Evolutionary conservation across 805 yeast species (phyloP), one percentile per base, ranked within the genome.

Genomic region (Candida railenensis): DNA sequence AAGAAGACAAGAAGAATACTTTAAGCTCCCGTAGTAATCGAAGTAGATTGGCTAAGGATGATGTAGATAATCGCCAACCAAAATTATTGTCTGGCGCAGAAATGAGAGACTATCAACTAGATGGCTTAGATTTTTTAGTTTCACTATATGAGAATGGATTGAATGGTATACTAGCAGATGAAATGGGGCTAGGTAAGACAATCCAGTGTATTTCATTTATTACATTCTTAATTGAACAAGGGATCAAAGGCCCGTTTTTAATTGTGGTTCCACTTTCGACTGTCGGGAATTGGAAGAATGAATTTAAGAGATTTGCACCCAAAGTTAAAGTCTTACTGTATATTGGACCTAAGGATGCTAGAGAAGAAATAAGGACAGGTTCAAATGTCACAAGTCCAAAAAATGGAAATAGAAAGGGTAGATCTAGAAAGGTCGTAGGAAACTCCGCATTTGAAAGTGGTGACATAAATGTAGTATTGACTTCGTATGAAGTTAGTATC

Each of bases 171-270:
- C 69, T 94, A 18, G 98, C 98, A 0, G 98, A 94, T 67, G 98
- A 92, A 63, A 92, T 92, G 99, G 98, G 98, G 0, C 70, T 92
- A 21, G 99, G 99, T 1, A 92, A 92, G 61, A 94, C 99, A 0
- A 65, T 92, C 5, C 96, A 94, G 63, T 85, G 94, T 37, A 89
- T 92, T 46, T 78, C 96, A 0, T 74, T 92, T 49, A 56, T 90
- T 3, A 80, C 89, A 3, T 88, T 85, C 57, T 69, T 91, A 33
- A 77, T 85, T 40, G 96, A 89, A 53, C 82, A 88, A 62, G 90
- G 87, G 2, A 80, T 89, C 1, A 65, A 69, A 34, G 96, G 96
- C 0, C 94, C 95, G 0, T 89, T 87, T 55, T 64, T 89, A 34
- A 74, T 89, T 44, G 85, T 87, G 22, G 89, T 89, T 3, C 96